phyloP scores from a whole-genome alignment of 1,139 yeast genomes.

The Yamadazyma jaroonii region DNA sequence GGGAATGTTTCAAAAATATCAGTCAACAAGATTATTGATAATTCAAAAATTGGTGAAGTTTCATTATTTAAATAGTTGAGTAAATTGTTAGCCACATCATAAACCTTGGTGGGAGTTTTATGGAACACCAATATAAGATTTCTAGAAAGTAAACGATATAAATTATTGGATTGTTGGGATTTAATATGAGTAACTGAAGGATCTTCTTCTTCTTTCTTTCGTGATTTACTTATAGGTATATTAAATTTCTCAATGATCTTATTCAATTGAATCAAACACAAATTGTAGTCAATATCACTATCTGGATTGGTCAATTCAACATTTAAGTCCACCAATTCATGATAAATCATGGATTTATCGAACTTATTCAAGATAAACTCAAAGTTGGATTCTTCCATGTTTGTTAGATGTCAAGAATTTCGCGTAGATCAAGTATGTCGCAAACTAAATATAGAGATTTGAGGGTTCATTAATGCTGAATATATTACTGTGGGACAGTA shows the following conservation, averaged over 20 bases:
- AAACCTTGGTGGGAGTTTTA: slow-evolving; percentile 34
- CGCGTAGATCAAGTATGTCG: background rate
- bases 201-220: slow-evolving; percentile 13
- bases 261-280: slow-evolving; percentile 16
- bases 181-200: slow-evolving; percentile 1
- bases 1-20: slow-evolving; percentile 42
- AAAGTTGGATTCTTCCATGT: slow-evolving; percentile 16
- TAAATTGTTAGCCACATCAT: slow-evolving; percentile 38
- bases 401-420: background rate
- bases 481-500: too few relatives aligned
- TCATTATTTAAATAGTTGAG: slow-evolving; percentile 26
- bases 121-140: slow-evolving; percentile 27
- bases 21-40: slow-evolving; percentile 32
- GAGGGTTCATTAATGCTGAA: too few relatives aligned
- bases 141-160: slow-evolving; percentile 30
- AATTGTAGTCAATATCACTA: slow-evolving; percentile 15
- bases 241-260: slow-evolving; percentile 19
- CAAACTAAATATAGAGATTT: too few relatives aligned
- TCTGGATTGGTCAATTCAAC: slow-evolving; percentile 16
- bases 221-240: slow-evolving; percentile 10
- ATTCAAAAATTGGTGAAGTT: slow-evolving; percentile 20
- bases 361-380: slow-evolving; percentile 16
- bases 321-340: slow-evolving; percentile 24
- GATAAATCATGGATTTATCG: slow-evolving; percentile 22
- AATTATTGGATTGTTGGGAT: slow-evolving; percentile 18